phyloP scores from a whole-genome alignment of 176 grass and related monocot genomes.

The Aegilops longissima region DNA sequence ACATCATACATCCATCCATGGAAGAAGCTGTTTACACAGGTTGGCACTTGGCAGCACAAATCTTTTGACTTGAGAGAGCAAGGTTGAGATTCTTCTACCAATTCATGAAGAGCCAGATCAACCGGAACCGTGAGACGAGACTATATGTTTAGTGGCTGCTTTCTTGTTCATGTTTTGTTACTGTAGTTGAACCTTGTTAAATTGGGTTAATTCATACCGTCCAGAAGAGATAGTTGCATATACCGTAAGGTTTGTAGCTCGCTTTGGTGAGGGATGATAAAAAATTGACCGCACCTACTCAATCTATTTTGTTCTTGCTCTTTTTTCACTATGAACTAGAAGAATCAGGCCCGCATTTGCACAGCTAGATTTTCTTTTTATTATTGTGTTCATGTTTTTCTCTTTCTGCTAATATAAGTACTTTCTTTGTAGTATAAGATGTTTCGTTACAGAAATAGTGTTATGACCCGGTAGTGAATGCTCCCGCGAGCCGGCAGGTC shows the following conservation, averaged over 20 bases:
- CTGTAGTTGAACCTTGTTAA: background rate
- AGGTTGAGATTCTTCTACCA: constrained; percentile 16
- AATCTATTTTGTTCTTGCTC: background rate
- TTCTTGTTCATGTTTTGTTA: constrained; percentile 21
- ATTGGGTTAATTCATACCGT: constrained; percentile 34
- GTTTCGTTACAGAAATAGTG: too few relatives aligned
- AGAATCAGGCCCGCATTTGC: too few relatives aligned
- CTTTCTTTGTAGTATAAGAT: too few relatives aligned
- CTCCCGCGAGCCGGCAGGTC: too few relatives aligned
- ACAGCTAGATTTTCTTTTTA: too few relatives aligned
- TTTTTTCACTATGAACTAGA: too few relatives aligned
- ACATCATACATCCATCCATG: constrained; percentile 33
- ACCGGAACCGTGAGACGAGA: background rate
- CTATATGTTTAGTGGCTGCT: background rate
- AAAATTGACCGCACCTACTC: background rate
- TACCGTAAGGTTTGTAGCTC: constrained; percentile 20
- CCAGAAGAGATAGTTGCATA: constrained; percentile 16
- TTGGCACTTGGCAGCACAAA: constrained; percentile 8
- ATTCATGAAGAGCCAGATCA: constrained; percentile 24
- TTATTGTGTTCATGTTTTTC: too few relatives aligned
- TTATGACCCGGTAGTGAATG: too few relatives aligned
- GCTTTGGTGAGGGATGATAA: constrained; percentile 6
- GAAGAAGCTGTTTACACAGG: background rate
- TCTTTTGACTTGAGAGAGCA: constrained; percentile 15
- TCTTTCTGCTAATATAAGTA: too few relatives aligned